phyloP scores from a whole-genome alignment of 2,329 filamentous ascomycete genomes.

The Fusarium chaquense region DNA sequence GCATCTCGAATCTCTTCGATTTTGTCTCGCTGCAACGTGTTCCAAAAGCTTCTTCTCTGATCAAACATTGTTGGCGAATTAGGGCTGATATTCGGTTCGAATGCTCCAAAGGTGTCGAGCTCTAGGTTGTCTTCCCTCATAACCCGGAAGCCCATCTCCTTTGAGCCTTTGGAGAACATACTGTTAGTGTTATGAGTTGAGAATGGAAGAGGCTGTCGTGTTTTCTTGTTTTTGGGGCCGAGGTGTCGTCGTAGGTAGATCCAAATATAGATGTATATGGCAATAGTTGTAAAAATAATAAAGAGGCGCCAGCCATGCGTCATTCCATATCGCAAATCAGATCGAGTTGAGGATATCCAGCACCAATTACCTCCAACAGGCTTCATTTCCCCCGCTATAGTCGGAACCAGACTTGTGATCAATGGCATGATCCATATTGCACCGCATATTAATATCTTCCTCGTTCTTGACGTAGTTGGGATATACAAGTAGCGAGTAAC shows the following conservation, averaged over 20 bases:
- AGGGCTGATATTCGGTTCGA: not conserved
- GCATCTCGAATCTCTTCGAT: conserved; percentile 15
- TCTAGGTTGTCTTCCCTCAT: conserved; percentile 34
- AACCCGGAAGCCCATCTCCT: conserved; percentile 14
- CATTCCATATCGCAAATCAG: conserved; percentile 58
- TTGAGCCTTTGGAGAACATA: conserved; percentile 14
- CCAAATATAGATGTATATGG: conserved; percentile 58
- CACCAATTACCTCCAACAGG: conserved; percentile 61
- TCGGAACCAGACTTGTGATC: conserved; percentile 38
- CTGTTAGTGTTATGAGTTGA: conserved; percentile 16
- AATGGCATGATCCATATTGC: conserved; percentile 39
- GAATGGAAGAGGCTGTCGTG: conserved; percentile 2
- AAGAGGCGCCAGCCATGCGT: conserved; percentile 60
- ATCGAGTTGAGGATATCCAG: conserved; percentile 56
- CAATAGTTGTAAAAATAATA: conserved; percentile 56
- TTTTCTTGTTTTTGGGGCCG: not conserved
- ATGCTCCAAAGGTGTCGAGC: conserved; percentile 18
- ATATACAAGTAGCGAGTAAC: conserved; percentile 39
- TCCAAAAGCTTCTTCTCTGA: not conserved
- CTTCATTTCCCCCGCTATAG: conserved; percentile 36
- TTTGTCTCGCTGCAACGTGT: not conserved
- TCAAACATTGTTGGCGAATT: conserved; percentile 15
- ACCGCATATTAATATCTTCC: conserved; percentile 31
- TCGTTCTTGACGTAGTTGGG: conserved; percentile 26
- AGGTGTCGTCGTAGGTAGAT: conserved; percentile 34